Evolutionary conservation across 1,139 yeast genomes (phyloP), one percentile per base, ranked within the genome.

Genomic region (Pichia sp.): DNA sequence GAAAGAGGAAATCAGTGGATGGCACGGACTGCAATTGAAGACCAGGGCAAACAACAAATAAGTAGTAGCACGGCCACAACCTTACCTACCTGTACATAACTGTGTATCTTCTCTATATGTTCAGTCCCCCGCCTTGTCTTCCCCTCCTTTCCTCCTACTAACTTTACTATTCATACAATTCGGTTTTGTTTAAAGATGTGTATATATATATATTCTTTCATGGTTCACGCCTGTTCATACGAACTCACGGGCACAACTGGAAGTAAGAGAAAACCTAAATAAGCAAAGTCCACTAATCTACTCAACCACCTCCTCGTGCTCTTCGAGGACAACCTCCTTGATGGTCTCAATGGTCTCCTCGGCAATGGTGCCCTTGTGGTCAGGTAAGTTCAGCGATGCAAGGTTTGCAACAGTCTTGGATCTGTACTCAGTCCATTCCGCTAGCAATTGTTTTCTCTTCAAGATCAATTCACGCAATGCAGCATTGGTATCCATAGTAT

Each of bases 401-500:
- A 81, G 76, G 65, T 76, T 74, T 55, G 73, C 71, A 53, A 77
- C 80, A 65, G 82, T 78, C 51, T 75, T 67, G 50, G 79, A 71
- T 78, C 97, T 84, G 84, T 91, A 95, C 50, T 78, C 72, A 66
- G 74, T 79, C 99, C 99, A 95, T 71, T 89, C 92, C 68, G 86
- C 86, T 69, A 92, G 79, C 66, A 87, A 78, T 67, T 79, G 79
- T 75, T 95, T 88, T 74, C 97, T 90, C 68, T 77, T 83, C 76
- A 90, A 80, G 71, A 92, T 91, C 63, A 90, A 80, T 70, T 91
- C 97, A 75, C 95, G 85, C 64, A 89, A 82, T 63, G 96, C 97
- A 66, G 92, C 88, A 69, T 88, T 89, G 56, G 95, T 96, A 74
- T 92, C 98, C 95, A 91, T 92, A 53, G 95, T 95, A 75, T 95